These are phyloP conservation scores for Aureobasidium sp. DNA, from an alignment of 2,329 filamentous ascomycete species.

Conservation along the genomic window DNA sequence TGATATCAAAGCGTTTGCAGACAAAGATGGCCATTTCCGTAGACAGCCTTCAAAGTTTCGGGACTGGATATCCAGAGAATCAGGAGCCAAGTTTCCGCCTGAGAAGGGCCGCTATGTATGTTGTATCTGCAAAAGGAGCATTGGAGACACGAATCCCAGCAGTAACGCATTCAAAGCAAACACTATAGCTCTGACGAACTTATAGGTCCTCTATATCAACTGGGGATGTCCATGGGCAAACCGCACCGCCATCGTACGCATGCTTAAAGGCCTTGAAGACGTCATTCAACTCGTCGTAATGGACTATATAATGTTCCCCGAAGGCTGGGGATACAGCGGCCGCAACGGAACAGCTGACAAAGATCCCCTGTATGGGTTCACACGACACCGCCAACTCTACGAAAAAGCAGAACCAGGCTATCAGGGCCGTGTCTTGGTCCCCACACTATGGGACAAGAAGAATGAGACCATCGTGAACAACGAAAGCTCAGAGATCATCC, in stretches of 20 bases:
- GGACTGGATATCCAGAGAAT: conserved; percentile 46
- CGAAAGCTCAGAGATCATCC: conserved; percentile 85
- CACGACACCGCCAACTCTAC: conserved; percentile 66
- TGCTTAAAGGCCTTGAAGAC: conserved; percentile 45
- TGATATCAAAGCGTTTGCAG: conserved; percentile 19
- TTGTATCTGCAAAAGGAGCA: not conserved
- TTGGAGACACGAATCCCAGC: not conserved
- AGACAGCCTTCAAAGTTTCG: conserved; percentile 51
- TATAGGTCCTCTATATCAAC: conserved; percentile 48
- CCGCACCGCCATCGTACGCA: conserved; percentile 41
- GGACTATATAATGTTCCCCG: conserved; percentile 33
- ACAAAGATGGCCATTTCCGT: conserved; percentile 47
- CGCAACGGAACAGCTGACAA: conserved; percentile 47
- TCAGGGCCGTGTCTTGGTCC: conserved; percentile 71
- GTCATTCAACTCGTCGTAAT: conserved; percentile 44
- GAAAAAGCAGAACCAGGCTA: conserved; percentile 62
- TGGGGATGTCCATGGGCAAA: conserved; percentile 59
- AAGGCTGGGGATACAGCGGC: conserved; percentile 68
- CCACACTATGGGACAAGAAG: conserved; percentile 76
- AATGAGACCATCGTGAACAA: conserved; percentile 76
- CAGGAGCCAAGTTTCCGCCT: conserved; percentile 48
- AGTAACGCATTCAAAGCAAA: not conserved
- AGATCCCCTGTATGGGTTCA: conserved; percentile 59
- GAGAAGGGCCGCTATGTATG: conserved; percentile 52
- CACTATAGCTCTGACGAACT: not conserved